A percentile compares a stretch with the other conserved stretches of the same genome.
Evolutionary conservation across 1,284 basidiomycete genomes (phyloP).

Genomic region (Rhodotorula sp.): DNA sequence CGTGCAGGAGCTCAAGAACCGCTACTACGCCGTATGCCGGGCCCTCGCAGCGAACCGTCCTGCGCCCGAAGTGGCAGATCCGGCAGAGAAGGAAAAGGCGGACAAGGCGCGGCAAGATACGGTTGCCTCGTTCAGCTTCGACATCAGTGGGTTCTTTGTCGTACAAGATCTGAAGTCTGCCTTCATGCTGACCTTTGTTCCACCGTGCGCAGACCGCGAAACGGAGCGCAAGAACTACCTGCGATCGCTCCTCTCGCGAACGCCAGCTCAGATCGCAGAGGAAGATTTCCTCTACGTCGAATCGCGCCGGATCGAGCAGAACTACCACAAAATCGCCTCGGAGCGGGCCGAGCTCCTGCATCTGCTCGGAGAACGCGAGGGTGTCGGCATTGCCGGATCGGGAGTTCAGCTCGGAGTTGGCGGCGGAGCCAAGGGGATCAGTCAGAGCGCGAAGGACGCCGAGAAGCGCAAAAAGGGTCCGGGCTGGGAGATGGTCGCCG

Average conservation of each 20-base stretch:
- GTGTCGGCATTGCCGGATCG: constrained; percentile 26
- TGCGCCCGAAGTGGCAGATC: constrained; percentile 67
- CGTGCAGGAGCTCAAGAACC: constrained; percentile 81
- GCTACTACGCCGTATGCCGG: constrained; percentile 90
- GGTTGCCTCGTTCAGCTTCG: constrained; percentile 49
- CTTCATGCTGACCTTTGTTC: no score
- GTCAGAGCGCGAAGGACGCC: constrained; percentile 2
- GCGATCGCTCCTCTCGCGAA: constrained; percentile 76
- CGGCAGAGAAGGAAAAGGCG: constrained; percentile 71
- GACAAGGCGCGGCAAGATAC: constrained; percentile 60
- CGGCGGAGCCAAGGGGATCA: constrained; percentile 19
- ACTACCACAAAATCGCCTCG: constrained; percentile 78
- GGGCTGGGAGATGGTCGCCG: constrained; percentile 37
- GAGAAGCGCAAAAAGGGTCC: constrained; percentile 32
- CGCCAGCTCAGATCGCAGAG: constrained; percentile 84
- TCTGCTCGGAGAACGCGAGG: constrained; percentile 58
- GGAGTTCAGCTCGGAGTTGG: constrained; percentile 31
- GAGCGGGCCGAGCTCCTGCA: constrained; percentile 89
- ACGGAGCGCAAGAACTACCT: constrained; percentile 85
- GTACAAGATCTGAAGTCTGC: neutral
- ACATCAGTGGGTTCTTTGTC: constrained; percentile 37
- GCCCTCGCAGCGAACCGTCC: constrained; percentile 80
- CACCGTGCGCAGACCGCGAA: constrained; percentile 66
- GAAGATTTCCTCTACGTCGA: constrained; percentile 96
- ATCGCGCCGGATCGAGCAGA: constrained; percentile 89